Evolutionary conservation across 139 green algal genomes (phyloP), one percentile per base, ranked within the genome.

Genomic region (Limnomonas spitsbergensis): DNA sequence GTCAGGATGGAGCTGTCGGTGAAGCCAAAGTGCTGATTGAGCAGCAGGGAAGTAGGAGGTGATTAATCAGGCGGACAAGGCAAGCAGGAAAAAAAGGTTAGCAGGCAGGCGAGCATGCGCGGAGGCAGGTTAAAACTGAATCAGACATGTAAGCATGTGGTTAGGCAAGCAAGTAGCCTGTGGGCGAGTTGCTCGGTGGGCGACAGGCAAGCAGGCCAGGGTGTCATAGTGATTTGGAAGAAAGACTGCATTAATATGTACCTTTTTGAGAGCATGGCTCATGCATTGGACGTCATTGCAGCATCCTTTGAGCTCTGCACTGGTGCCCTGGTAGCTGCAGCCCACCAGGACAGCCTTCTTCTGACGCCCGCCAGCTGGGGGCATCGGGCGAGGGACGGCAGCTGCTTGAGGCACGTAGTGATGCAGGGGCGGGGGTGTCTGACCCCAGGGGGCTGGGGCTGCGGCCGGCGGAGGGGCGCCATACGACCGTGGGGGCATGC

Each of bases 261-360:
- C n/a, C n/a, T n/a, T n/a, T 20, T 70, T 42, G 4, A 47, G 29
- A 39, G 68, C 35, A 74, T 74, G 39, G 7, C 34, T 6, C 56
- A 85, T 85, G 77, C 83, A 85, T 40, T 88, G 42, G 0, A 84
- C 81, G 73, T 90, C 86, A 29, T 85, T 90, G 53, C 85, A 78
- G 79, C 86, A 90, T 29, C 86, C 86, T 37, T 79, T 81, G 2
- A 90, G 78, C 36, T 79, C 39, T 14, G 72, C 72, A 2, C 24
- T 40, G 1, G 69, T 84, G 69, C 86, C 82, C 4, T 38, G 56
- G 73, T 90, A 90, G 40, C 67, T 75, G 78, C 82, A 88, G 3
- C 86, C 86, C 3, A 90, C 38, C 31, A 90, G 53, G 31, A 90
- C 34, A 7, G 85, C 85, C 24, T 83, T 83, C 3, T 38, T 34